Conservation (phyloP, 106 monocot genomes). For the Dioscorea zingiberensis region DNA sequence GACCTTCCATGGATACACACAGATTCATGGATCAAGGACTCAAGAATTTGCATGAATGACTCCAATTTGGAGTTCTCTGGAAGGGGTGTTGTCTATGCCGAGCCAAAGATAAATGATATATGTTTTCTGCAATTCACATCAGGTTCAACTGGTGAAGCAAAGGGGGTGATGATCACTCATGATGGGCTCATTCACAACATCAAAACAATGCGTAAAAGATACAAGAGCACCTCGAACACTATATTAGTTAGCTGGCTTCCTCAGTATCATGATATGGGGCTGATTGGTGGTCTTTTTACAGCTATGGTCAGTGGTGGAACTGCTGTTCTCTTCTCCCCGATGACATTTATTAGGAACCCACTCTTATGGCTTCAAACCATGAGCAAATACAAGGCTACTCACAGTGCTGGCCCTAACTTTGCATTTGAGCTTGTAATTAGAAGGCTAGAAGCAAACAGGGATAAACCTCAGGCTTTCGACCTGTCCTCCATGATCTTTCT, state of each 20-base stretch:
- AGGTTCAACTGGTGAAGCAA: conserved; percentile 52
- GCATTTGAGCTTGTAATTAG: conserved; percentile 47
- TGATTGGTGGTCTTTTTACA: conserved; percentile 53
- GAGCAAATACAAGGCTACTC: conserved; percentile 32
- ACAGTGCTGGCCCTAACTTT: conserved; percentile 57
- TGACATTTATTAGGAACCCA: conserved; percentile 49
- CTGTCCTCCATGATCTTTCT: conserved; percentile 47
- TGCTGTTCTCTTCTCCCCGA: conserved; percentile 48
- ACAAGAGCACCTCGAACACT: conserved; percentile 41
- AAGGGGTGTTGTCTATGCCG: neutral
- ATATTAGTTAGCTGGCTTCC: conserved; percentile 55
- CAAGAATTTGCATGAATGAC: neutral
- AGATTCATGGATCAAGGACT: conserved; percentile 33
- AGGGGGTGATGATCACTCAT: conserved; percentile 63
- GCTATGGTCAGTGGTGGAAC: conserved; percentile 48
- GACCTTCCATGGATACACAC: conserved; percentile 45
- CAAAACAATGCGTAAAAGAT: conserved; percentile 38
- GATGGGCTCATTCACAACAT: conserved; percentile 48
- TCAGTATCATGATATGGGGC: conserved; percentile 58
- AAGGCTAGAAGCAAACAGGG: conserved; percentile 28
- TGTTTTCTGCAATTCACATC: conserved; percentile 61
- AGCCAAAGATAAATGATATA: conserved; percentile 23
- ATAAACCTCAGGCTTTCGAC: conserved; percentile 16
- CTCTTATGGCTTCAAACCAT: conserved; percentile 55
- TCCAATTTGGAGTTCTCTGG: neutral